phyloP scores from a whole-genome alignment of 2,329 filamentous ascomycete genomes.

The Ophiostoma piceae region DNA sequence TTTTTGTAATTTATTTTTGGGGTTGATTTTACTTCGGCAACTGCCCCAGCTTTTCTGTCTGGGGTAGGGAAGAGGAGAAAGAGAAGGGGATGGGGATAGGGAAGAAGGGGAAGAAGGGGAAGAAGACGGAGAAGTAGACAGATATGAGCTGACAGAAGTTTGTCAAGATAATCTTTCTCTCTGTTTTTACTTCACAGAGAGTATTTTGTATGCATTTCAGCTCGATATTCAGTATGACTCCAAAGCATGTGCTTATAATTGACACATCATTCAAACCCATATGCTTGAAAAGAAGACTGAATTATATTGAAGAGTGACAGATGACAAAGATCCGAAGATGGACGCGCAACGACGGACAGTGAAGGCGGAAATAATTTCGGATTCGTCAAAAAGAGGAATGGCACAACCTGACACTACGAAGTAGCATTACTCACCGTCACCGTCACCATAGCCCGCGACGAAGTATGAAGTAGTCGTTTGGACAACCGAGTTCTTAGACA shows the following conservation, averaged over 20 bases:
- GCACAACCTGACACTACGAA: background rate
- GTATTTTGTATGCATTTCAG: no score
- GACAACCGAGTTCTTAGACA: background rate
- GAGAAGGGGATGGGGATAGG: background rate
- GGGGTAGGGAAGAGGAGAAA: background rate
- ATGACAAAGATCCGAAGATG: background rate
- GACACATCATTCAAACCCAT: background rate
- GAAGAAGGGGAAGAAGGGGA: background rate
- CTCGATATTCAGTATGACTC: no score
- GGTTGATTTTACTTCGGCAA: background rate
- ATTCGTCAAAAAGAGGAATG: background rate
- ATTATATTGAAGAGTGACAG: background rate
- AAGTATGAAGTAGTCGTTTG: background rate
- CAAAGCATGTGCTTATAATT: background rate
- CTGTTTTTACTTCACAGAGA: background rate
- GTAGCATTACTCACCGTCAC: background rate
- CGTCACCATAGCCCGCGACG: background rate
- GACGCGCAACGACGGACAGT: background rate
- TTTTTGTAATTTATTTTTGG: background rate
- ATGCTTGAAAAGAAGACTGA: background rate
- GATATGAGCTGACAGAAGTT: background rate
- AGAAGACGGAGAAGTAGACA: background rate
- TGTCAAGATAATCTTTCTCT: background rate
- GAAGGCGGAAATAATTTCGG: background rate
- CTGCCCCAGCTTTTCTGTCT: background rate